Evolutionary conservation across 371 early-diverging fungal species (phyloP).

Genomic region (Fennellomyces sp.): DNA sequence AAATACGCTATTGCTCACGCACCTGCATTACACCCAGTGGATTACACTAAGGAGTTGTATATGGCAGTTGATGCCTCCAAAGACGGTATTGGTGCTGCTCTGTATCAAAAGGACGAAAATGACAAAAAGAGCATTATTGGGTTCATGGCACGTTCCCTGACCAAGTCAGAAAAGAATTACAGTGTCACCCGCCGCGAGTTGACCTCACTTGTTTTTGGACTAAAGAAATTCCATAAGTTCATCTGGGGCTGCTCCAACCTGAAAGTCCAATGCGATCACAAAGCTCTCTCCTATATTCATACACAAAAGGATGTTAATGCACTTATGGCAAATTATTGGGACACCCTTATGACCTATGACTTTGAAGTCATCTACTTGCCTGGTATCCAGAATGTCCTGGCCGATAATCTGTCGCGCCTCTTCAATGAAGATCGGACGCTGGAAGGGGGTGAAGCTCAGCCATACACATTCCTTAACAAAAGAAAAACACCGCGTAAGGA

Average conservation of each 20-base stretch:
- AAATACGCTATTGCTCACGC: constrained; percentile 1
- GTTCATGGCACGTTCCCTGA: constrained; percentile 14
- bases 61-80: constrained; percentile 48
- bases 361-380: constrained; percentile 27
- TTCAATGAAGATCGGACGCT: constrained; percentile 13
- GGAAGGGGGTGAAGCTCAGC: constrained; percentile 22
- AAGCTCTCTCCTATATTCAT: constrained; percentile 19
- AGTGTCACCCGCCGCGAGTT: constrained; percentile 14
- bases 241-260: too few species aligned
- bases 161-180: constrained; percentile 17
- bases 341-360: constrained; percentile 18
- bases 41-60: constrained; percentile 24
- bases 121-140: constrained; percentile 15
- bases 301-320: constrained; percentile 22
- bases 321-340: constrained; percentile 27
- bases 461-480: neutral
- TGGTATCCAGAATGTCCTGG: constrained; percentile 22
- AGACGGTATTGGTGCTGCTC: constrained; percentile 33
- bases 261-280: constrained; percentile 23
- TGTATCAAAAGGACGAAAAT: constrained; percentile 24
- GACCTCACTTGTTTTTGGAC: constrained; percentile 13
- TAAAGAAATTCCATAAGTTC: constrained; percentile 27
- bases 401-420: constrained; percentile 22
- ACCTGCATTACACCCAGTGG: constrained; percentile 18
- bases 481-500: too few species aligned